Conservation (phyloP, 352 stramenopile species). For the Phytophthora palmivora region DNA sequence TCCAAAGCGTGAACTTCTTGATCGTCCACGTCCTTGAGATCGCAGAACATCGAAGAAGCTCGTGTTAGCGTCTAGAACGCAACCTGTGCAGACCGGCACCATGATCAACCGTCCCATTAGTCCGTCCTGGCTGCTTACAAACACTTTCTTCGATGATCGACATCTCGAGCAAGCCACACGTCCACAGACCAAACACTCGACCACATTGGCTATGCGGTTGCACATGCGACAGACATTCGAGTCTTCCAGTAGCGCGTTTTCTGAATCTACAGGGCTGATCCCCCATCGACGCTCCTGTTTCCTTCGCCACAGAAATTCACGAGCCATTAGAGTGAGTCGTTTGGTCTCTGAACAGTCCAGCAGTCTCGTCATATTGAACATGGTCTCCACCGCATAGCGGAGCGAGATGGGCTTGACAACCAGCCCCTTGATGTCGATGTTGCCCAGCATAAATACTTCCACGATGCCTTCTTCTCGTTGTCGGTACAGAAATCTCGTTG, state of each 20-base stretch:
- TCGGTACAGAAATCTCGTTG: slow-evolving; percentile 48
- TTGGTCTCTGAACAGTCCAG: slow-evolving; percentile 56
- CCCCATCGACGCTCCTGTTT: slow-evolving; percentile 10
- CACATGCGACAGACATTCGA: slow-evolving; percentile 32
- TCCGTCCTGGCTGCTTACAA: slow-evolving; percentile 42
- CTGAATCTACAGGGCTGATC: slow-evolving; percentile 8
- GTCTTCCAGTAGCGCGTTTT: slow-evolving; percentile 4
- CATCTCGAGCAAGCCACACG: slow-evolving; percentile 33
- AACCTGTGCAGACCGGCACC: slow-evolving; percentile 45
- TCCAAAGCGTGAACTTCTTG: slow-evolving; percentile 11
- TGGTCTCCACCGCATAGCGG: slow-evolving; percentile 28
- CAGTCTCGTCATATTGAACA: slow-evolving; percentile 41
- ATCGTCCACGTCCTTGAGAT: slow-evolving; percentile 8
- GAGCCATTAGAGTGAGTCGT: slow-evolving; percentile 52
- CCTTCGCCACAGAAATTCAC: slow-evolving; percentile 28
- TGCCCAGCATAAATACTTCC: slow-evolving; percentile 47
- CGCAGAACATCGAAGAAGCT: slow-evolving; percentile 30
- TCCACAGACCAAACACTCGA: slow-evolving; percentile 39
- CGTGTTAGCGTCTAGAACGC: slow-evolving; percentile 44
- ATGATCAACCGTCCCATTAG: slow-evolving; percentile 48
- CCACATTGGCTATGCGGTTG: slow-evolving; percentile 19
- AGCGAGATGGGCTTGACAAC: slow-evolving; percentile 30
- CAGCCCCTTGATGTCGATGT: slow-evolving; percentile 37
- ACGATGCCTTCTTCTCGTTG: slow-evolving; percentile 44
- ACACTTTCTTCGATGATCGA: slow-evolving; percentile 45